Conservation (phyloP, 1,284 basidiomycete genomes). For the Fomitiporia mediterranea region DNA sequence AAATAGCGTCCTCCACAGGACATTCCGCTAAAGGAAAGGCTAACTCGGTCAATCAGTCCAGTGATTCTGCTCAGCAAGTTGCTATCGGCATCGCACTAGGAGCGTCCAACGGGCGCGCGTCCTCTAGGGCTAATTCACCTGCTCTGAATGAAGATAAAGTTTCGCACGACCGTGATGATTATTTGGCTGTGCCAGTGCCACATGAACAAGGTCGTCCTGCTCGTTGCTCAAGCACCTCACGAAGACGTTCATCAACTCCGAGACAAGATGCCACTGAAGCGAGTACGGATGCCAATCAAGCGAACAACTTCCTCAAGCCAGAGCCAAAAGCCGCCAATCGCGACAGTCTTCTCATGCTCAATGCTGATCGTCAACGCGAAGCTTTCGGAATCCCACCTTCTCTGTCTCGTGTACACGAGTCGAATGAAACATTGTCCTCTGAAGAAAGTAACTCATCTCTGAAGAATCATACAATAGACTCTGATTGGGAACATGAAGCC, state of each 20-base stretch:
- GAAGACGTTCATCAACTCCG: neutral
- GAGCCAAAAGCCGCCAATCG: conserved; percentile 4
- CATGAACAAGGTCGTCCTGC: neutral
- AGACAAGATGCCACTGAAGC: neutral
- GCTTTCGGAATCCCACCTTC: conserved; percentile 20
- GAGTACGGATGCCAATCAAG: neutral
- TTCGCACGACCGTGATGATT: neutral
- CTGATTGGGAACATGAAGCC: conserved; percentile 14
- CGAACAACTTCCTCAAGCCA: conserved; percentile 1
- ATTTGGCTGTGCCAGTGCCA: too few relatives aligned
- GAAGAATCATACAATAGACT: conserved; percentile 9
- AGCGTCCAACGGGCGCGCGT: neutral
- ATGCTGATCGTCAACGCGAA: conserved; percentile 16
- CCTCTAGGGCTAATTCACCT: neutral
- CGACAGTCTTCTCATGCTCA: conserved; percentile 18
- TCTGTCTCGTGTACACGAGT: conserved; percentile 6
- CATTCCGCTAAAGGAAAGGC: neutral
- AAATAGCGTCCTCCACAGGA: neutral
- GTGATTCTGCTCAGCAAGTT: neutral
- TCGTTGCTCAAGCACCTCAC: neutral
- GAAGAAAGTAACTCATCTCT: conserved; percentile 16
- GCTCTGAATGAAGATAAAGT: neutral
- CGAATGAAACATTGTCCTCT: neutral
- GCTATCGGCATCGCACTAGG: neutral
- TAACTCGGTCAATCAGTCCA: neutral